A percentile compares a stretch with the other conserved stretches of the same genome.
phyloP scores from a whole-genome alignment of 2,329 filamentous ascomycete genomes.

The Raffaelea ambrosiae region DNA sequence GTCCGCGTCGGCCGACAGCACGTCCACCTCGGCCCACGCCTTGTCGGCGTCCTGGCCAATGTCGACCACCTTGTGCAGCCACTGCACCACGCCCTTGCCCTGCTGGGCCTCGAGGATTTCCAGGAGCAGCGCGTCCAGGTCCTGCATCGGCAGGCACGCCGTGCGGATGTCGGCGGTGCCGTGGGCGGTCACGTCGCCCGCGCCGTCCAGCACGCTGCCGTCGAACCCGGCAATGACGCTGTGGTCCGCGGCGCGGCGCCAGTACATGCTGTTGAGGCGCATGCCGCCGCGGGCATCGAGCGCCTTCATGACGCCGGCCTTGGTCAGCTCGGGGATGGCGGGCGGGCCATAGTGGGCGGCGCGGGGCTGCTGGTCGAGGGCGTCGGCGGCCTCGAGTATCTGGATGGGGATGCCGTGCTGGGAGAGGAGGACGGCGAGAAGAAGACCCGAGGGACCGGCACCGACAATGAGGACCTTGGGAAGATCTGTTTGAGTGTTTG shows the following conservation, averaged over 20 bases:
- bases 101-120: slow-evolving; percentile 27
- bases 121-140: slow-evolving; percentile 33
- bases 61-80: slow-evolving; percentile 36
- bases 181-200: slow-evolving; percentile 19
- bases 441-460: slow-evolving; percentile 39
- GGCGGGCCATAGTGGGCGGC: slow-evolving; percentile 54
- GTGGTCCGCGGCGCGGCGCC: slow-evolving; percentile 28
- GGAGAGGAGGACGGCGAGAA: slow-evolving; percentile 43
- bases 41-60: slow-evolving; percentile 36
- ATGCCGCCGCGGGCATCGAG: slow-evolving; percentile 30
- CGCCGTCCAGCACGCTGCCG: slow-evolving; percentile 21
- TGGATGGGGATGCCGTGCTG: slow-evolving; percentile 42
- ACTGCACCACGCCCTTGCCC: slow-evolving; percentile 28
- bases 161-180: slow-evolving; percentile 26
- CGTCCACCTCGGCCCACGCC: slow-evolving; percentile 37
- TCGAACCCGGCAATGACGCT: slow-evolving; percentile 28
- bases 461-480: slow-evolving; percentile 36
- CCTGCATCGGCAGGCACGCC: slow-evolving; percentile 31
- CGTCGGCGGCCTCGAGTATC: slow-evolving; percentile 44
- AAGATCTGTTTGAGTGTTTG: too few species aligned
- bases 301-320: slow-evolving; percentile 48
- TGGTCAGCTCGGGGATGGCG: slow-evolving; percentile 46
- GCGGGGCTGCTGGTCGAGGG: slow-evolving; percentile 50
- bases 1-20: slow-evolving; percentile 21
- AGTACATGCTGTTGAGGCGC: slow-evolving; percentile 28